A percentile compares a stretch with the other conserved stretches of the same genome.
Evolutionary conservation across 75 land plant species (phyloP).

Genomic region (Pinus tabuliformis): DNA sequence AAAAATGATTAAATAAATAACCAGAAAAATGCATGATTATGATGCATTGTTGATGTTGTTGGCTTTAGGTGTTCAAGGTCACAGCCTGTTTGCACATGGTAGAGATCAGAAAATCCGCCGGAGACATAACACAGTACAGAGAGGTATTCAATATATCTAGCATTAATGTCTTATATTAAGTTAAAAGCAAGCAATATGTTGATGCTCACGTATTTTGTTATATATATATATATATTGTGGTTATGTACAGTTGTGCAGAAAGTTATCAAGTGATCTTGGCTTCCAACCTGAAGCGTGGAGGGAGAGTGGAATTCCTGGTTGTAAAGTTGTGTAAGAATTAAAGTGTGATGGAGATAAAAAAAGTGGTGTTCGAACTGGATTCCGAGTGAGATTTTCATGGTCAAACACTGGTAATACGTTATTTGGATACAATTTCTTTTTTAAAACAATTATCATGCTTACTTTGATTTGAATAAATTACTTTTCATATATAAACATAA

Average conservation of each 20-base stretch:
- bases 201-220: neutral
- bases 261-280: neutral
- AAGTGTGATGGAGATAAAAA: too few species aligned
- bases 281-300: neutral
- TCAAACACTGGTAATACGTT: too few species aligned
- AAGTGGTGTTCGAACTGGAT: too few species aligned
- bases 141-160: neutral
- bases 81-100: conserved; percentile 58
- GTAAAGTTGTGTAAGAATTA: too few species aligned
- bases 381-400: too few species aligned
- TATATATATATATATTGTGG: too few species aligned
- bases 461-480: too few species aligned
- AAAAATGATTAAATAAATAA: too few species aligned
- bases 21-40: neutral
- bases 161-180: too few species aligned
- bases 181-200: neutral
- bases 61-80: conserved; percentile 52
- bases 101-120: conserved; percentile 33
- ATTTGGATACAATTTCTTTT: too few species aligned
- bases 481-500: too few species aligned
- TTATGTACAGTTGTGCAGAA: neutral
- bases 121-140: neutral
- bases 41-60: neutral
- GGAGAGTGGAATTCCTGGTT: neutral
- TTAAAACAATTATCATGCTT: too few species aligned